Conservation (phyloP, 2,329 filamentous ascomycete genomes). For the Daldinia eschscholtzii region DNA sequence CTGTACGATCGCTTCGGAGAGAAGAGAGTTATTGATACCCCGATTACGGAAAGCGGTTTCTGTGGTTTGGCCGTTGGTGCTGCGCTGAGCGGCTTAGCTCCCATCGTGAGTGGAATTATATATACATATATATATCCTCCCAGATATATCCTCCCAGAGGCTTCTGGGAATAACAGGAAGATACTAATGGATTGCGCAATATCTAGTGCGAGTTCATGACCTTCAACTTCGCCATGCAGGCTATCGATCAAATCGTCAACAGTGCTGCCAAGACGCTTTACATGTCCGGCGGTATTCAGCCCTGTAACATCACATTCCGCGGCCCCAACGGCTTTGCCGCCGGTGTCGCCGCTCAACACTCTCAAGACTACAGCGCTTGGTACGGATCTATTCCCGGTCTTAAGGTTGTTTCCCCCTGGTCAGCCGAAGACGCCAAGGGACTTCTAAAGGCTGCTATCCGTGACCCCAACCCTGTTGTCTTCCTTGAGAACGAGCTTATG, state of each 20-base stretch:
- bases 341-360: constrained; percentile 97
- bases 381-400: constrained; percentile 98
- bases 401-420: constrained; percentile 97
- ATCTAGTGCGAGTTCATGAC: constrained; percentile 98
- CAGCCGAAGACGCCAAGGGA: constrained; percentile 97
- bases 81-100: constrained; percentile 92
- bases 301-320: constrained; percentile 99
- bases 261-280: constrained; percentile 99
- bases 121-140: not conserved
- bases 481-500: constrained; percentile 89
- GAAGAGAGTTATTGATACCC: constrained; percentile 96
- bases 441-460: constrained; percentile 97
- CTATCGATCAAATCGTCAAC: constrained; percentile 99
- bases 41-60: constrained; percentile 98
- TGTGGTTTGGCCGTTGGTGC: constrained; percentile 92
- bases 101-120: constrained; percentile 75
- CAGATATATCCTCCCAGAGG: not conserved
- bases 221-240: constrained; percentile 99
- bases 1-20: constrained; percentile 97
- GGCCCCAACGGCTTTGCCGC: constrained; percentile 98
- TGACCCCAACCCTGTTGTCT: constrained; percentile 96
- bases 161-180: not conserved
- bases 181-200: constrained; percentile 23
- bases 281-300: constrained; percentile 99
- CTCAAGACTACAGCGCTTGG: constrained; percentile 98